Percentiles rank a stretch among this genome's conserved stretches.
Conservation (phyloP, 2,329 filamentous ascomycete genomes). For the Trichoderma sp. region DNA sequence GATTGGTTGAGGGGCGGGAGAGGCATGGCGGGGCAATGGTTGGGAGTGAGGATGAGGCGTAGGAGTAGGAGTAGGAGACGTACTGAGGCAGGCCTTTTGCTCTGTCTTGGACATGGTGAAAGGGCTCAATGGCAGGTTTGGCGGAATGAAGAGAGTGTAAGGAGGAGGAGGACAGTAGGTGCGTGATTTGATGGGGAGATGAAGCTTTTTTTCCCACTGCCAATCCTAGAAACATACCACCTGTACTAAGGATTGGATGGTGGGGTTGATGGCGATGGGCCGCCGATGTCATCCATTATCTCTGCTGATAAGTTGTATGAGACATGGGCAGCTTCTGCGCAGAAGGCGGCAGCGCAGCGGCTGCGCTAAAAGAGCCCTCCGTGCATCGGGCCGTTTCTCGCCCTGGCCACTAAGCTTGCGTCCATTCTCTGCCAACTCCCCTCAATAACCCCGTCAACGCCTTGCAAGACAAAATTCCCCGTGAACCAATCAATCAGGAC, state of each 20-base stretch:
- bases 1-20: conserved; percentile 4
- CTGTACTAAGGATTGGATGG: conserved; percentile 22
- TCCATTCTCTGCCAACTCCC: conserved; percentile 1
- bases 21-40: conserved; percentile 25
- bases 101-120: conserved; percentile 53
- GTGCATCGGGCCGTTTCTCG: conserved; percentile 17
- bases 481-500: conserved; percentile 4
- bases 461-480: not conserved
- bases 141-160: conserved; percentile 18
- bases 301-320: conserved; percentile 3
- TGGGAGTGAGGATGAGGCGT: conserved; percentile 33
- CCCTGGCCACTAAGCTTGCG: not conserved
- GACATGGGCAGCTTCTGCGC: not conserved
- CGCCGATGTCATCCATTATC: conserved; percentile 12
- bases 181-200: conserved; percentile 33
- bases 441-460: conserved; percentile 15
- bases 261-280: conserved; percentile 22
- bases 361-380: conserved; percentile 1
- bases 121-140: conserved; percentile 11
- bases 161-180: conserved; percentile 18
- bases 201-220: conserved; percentile 9
- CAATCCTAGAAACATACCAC: conserved; percentile 13
- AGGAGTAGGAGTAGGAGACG: conserved; percentile 41
- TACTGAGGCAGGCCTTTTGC: conserved; percentile 63
- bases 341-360: not conserved